Evolutionary conservation across 1,139 yeast species (phyloP), one percentile per base, ranked within the genome.

Genomic region (Ashbya aceris): DNA sequence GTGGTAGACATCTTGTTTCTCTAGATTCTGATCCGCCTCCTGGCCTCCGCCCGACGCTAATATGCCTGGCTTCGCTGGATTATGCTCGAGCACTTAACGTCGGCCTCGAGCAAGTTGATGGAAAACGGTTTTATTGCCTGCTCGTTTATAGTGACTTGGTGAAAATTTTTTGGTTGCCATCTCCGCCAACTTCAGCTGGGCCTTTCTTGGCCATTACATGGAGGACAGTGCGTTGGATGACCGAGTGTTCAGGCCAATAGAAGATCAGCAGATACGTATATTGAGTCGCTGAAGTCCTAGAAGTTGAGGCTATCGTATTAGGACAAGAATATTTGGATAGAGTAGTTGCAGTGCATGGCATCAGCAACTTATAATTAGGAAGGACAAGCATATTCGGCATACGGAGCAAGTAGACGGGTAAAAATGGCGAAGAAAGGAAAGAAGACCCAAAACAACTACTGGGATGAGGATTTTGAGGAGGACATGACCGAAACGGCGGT

Each of bases 391-490:
- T 11, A 29, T n/a, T 12, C n/a, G 13, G 13, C 31, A 29, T 11
- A n/a, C 13, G 13, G 31, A 12, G 31, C 31, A 17, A 17, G 23
- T 17, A 17, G 23, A 17, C 23, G 23, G 17, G 12, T 34, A 17
- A 53, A 44, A 33, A 64, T 63, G 66, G 70, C 66, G 45, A 67
- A 67, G 51, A 66, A 66, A 51, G 58, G 63, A 39, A 65, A 65
- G 56, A 66, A 66, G 71, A 83, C 77, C 43, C 82, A 77, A 44
- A 56, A 56, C 36, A 89, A 79, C 58, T 74, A 77, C 69, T 83
- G 93, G 91, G 95, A 83, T 45, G 95, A 85, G 47, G 95, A 83
- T 6, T 64, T 71, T 45, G 81, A 74, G 44, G 71, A 69, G 42
- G 84, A 77, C 36, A 66, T 68, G 39, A 71, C 78, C 26, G 73